These are phyloP conservation scores for Petunia axillaris DNA, from an alignment of 257 asterid genomes.

Conservation along the genomic window DNA sequence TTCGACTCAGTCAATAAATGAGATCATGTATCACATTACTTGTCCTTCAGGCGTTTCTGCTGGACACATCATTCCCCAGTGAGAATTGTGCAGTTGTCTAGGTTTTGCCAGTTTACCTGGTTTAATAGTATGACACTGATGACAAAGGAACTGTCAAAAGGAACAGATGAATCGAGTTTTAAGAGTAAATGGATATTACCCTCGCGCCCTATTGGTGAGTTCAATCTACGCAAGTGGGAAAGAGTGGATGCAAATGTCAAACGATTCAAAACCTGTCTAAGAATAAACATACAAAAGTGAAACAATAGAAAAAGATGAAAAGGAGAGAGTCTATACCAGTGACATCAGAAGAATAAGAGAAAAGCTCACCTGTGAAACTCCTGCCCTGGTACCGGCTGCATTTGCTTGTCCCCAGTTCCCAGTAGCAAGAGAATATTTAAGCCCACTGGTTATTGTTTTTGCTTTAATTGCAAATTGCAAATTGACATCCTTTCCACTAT, in stretches of 20 bases:
- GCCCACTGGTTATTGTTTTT: constrained; percentile 95
- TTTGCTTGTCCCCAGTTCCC: constrained; percentile 99
- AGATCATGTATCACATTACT: constrained; percentile 36
- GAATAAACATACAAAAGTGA: constrained; percentile 24
- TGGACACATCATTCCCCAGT: constrained; percentile 99
- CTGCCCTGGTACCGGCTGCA: constrained; percentile 98
- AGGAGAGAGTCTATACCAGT: background rate
- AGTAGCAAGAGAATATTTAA: constrained; percentile 92
- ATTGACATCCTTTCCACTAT: constrained; percentile 96
- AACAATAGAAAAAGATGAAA: constrained; percentile 10
- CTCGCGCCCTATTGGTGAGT: constrained; percentile 99
- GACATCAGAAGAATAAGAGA: constrained; percentile 13
- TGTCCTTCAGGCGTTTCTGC: constrained; percentile 99
- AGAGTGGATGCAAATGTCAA: constrained; percentile 96
- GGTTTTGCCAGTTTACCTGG: constrained; percentile 97
- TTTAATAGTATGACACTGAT: constrained; percentile 20
- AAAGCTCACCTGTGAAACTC: constrained; percentile 90
- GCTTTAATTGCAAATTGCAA: constrained; percentile 98
- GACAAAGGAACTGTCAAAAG: background rate
- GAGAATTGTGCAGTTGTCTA: constrained; percentile 98
- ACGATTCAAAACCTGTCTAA: constrained; percentile 86
- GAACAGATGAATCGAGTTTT: constrained; percentile 3
- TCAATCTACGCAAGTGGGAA: constrained; percentile 91
- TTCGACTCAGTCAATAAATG: background rate
- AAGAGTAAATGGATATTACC: constrained; percentile 46